Conservation (phyloP, 2,329 filamentous ascomycete species). For the Dryadomyces quercivorus region DNA sequence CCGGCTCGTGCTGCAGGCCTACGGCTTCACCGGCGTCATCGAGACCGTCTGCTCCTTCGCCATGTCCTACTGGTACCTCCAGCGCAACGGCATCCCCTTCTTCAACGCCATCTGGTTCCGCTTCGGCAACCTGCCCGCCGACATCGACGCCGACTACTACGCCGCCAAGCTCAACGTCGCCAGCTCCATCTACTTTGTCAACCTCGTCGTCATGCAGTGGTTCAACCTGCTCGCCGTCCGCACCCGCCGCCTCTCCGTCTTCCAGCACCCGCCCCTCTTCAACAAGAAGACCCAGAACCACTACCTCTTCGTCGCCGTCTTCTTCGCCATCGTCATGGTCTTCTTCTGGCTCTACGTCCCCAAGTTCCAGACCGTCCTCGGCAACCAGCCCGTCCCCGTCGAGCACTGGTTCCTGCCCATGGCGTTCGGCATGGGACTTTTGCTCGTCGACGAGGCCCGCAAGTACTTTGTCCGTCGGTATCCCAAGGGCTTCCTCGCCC, state of each 20-base stretch:
- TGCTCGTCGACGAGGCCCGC: constrained; percentile 54
- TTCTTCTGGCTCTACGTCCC: constrained; percentile 62
- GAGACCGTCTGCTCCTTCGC: constrained; percentile 48
- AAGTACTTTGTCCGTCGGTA: constrained; percentile 50
- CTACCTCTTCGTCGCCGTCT: constrained; percentile 57
- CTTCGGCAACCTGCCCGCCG: constrained; percentile 42
- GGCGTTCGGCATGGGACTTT: constrained; percentile 52
- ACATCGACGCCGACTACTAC: constrained; percentile 41
- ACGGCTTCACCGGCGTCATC: constrained; percentile 56
- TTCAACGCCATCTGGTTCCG: constrained; percentile 45
- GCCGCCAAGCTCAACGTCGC: constrained; percentile 46
- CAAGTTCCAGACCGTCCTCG: constrained; percentile 46
- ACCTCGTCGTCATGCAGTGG: constrained; percentile 70
- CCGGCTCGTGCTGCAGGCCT: constrained; percentile 60
- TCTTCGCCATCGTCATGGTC: constrained; percentile 56
- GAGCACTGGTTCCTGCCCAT: constrained; percentile 70
- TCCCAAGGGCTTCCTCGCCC: constrained; percentile 44
- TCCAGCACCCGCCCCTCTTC: constrained; percentile 59
- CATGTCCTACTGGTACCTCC: constrained; percentile 56
- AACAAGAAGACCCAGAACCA: constrained; percentile 54
- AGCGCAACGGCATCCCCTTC: constrained; percentile 53
- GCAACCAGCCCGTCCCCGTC: constrained; percentile 50
- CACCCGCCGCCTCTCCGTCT: constrained; percentile 52
- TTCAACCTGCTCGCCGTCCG: constrained; percentile 63
- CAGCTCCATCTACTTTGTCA: constrained; percentile 68